Evolutionary conservation across 768 basidiomycete species (phyloP), one percentile per base, ranked within the genome.

Genomic region (Baorangia bicolor): DNA sequence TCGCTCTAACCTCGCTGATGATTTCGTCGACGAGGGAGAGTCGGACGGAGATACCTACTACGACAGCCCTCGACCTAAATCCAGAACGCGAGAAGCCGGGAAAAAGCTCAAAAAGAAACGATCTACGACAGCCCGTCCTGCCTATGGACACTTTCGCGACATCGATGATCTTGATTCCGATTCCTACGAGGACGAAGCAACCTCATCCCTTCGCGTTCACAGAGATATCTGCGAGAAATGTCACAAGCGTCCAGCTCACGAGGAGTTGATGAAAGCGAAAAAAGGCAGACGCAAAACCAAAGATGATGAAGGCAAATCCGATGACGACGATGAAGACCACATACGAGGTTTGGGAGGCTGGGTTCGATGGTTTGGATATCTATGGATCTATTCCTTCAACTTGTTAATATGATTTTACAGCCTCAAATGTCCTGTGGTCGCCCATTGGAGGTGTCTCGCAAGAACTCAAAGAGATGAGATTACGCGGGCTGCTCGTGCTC

Each of bases 391-490:
- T 41, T 54, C 41, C 43, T 41, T 50, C 40, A 31, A 38, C 18
- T 35, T 56, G 39, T 45, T 68, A 10, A 69, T 33, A 10, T 39
- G 3, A 23, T 47, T 65, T 45, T 27, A 23, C 53, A 92, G 90
- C 66, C 77, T 91, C 39, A 87, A 84, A 67, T 94, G 92, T 57
- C 87, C 89, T 14, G 83, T 92, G 41, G 77, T 79, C 21, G 82
- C 82, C 37, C 92, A 94, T 67, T 93, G 88, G 89, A 79, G 71
- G 35, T 94, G 91, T 67, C 74, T 94, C 27, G 79, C 86, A 14
- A 69, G 66, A 43, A 76, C 76, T 20, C 86, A 90, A 66, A 82
- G 83, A 35, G 86, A 88, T 34, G 88, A 92, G 58, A 87, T 94
- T 30, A 72, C 85, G 34, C 84, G 80, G 63, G 88, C 88, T 54